Percentiles rank a stretch among this genome's conserved stretches.
These are phyloP conservation scores for Novymonas esmeraldas DNA, from an alignment of 208 protist species.

Conservation along the genomic window DNA sequence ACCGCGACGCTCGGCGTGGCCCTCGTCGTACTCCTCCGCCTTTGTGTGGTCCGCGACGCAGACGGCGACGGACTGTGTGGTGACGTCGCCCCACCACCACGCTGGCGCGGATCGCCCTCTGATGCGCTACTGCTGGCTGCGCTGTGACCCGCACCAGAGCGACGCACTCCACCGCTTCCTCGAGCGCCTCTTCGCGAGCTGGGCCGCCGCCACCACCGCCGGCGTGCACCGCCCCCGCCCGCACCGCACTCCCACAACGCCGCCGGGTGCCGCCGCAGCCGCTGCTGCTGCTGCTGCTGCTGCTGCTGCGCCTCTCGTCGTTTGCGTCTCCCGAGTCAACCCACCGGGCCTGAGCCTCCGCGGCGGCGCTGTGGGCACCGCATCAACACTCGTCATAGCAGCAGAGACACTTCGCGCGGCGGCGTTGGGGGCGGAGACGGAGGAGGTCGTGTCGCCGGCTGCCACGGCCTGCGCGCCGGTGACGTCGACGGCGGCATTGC, in stretches of 20 bases:
- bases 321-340: conserved; percentile 11
- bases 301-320: background rate
- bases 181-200: conserved; percentile 5
- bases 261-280: background rate
- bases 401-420: conserved; percentile 20
- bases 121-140: conserved; percentile 18
- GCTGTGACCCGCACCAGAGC: conserved; percentile 6
- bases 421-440: background rate
- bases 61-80: conserved; percentile 12
- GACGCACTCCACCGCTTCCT: conserved; percentile 5
- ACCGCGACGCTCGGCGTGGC: conserved; percentile 2
- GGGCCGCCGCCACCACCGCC: background rate
- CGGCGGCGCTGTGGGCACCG: conserved; percentile 20
- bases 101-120: background rate
- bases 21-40: background rate
- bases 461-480: background rate
- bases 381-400: conserved; percentile 9
- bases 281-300: background rate
- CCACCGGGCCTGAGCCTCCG: conserved; percentile 20
- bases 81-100: background rate
- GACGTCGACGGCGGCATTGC: conserved; percentile 9
- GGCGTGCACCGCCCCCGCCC: too few relatives aligned
- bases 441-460: background rate
- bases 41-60: conserved; percentile 23
- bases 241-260: too few relatives aligned